Evolutionary conservation across 2,329 filamentous ascomycete genomes (phyloP).

Genomic region (Cryphonectria parasitica): DNA sequence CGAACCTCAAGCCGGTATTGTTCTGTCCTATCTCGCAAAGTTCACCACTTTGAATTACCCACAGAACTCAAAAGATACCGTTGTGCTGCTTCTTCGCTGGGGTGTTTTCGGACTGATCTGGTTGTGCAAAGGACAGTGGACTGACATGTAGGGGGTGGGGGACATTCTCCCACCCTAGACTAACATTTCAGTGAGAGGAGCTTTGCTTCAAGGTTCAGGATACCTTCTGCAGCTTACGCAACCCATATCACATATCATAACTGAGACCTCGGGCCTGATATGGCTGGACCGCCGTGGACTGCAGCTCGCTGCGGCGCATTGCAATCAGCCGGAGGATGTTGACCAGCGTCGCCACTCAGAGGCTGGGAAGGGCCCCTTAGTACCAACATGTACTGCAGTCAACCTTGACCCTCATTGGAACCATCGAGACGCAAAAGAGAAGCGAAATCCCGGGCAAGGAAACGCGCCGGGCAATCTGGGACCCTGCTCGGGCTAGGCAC

Average conservation of each 20-base stretch:
- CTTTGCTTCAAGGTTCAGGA: neutral
- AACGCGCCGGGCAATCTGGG: conserved; percentile 4
- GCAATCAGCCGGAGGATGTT: neutral
- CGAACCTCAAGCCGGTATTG: conserved; percentile 3
- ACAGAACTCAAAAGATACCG: conserved; percentile 6
- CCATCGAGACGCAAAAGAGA: conserved; percentile 11
- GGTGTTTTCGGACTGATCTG: neutral
- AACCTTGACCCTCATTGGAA: neutral
- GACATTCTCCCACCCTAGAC: neutral
- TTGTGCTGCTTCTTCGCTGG: conserved; percentile 1
- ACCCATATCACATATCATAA: neutral
- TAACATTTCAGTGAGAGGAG: neutral
- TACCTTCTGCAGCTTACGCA: neutral
- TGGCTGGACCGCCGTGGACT: neutral
- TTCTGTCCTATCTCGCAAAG: conserved; percentile 6
- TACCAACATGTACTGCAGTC: neutral
- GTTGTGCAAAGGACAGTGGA: neutral
- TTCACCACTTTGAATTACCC: neutral
- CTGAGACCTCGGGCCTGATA: neutral
- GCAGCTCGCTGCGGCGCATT: neutral
- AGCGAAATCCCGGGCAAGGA: neutral
- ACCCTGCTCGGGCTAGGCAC: neutral
- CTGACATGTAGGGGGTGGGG: neutral
- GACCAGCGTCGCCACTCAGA: conserved; percentile 6
- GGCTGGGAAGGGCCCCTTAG: neutral